A percentile compares a stretch with the other conserved stretches of the same genome.
These are phyloP conservation scores for Lentinula sp. DNA, from an alignment of 768 basidiomycete genomes.

Conservation along the genomic window DNA sequence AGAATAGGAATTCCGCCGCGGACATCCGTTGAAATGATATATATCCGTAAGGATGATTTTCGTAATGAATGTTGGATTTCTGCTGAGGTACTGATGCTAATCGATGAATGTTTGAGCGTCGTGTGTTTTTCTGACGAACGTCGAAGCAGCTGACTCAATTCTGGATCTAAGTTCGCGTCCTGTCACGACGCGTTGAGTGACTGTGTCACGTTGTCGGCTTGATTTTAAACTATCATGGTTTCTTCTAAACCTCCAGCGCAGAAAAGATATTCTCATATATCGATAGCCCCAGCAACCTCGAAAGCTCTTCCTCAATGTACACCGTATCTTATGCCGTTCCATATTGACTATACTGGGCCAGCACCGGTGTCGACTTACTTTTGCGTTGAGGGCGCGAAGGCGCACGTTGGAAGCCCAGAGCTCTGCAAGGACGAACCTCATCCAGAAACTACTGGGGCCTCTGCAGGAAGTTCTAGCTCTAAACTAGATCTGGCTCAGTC, in stretches of 20 bases:
- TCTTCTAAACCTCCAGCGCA: background rate
- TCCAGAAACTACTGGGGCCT: constrained; percentile 1
- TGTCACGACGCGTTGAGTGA: no score
- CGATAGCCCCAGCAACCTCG: background rate
- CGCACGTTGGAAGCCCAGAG: constrained; percentile 21
- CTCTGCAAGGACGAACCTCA: background rate
- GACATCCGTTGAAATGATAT: background rate
- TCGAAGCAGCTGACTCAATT: no score
- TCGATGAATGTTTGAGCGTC: no score
- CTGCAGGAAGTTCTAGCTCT: background rate
- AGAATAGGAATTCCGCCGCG: background rate
- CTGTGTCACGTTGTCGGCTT: background rate
- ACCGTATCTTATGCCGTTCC: constrained; percentile 81
- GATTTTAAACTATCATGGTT: background rate
- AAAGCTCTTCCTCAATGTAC: constrained; percentile 23
- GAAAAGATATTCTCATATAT: background rate
- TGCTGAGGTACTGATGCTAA: no score
- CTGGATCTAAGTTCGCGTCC: no score
- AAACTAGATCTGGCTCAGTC: background rate
- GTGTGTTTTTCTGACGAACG: no score
- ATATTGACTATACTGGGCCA: constrained; percentile 62
- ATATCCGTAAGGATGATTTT: background rate
- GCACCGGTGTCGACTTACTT: constrained; percentile 76
- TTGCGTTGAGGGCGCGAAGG: constrained; percentile 40
- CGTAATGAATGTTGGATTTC: no score